phyloP scores from a whole-genome alignment of 371 early-diverging fungal genomes.

The Apophysomyces ossiformis region DNA sequence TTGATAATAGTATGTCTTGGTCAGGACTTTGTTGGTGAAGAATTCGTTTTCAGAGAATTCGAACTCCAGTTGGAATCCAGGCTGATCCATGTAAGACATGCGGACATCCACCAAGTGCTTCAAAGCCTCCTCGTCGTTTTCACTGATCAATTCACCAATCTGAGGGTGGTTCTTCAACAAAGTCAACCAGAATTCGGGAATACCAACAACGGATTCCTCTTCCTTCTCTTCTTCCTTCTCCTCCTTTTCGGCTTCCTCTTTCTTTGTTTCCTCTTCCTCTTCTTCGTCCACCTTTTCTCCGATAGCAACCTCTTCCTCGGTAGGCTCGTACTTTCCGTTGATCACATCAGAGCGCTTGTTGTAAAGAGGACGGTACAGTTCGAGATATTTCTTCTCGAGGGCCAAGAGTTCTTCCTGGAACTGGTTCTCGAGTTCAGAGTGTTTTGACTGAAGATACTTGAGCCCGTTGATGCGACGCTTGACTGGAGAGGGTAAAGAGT shows the following conservation, averaged over 20 bases:
- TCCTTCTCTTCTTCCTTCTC: constrained; percentile 43
- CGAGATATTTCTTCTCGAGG: constrained; percentile 92
- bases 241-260: constrained; percentile 31
- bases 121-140: constrained; percentile 86
- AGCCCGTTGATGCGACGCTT: constrained; percentile 84
- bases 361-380: constrained; percentile 83
- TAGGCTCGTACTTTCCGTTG: constrained; percentile 82
- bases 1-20: constrained; percentile 91
- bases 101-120: constrained; percentile 86
- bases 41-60: constrained; percentile 85
- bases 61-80: constrained; percentile 95
- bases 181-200: constrained; percentile 95
- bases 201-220: constrained; percentile 51
- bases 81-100: constrained; percentile 79
- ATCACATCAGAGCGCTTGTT: constrained; percentile 82
- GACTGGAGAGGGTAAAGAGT: constrained; percentile 75
- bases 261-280: constrained; percentile 48
- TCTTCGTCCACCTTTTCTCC: constrained; percentile 66
- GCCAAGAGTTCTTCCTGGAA: constrained; percentile 90
- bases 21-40: constrained; percentile 85
- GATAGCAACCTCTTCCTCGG: constrained; percentile 78
- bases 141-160: constrained; percentile 83
- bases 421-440: constrained; percentile 76
- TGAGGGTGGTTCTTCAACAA: constrained; percentile 84
- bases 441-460: constrained; percentile 83